phyloP scores from a whole-genome alignment of 2,329 filamentous ascomycete genomes.

The Trichoderma simmonsii region DNA sequence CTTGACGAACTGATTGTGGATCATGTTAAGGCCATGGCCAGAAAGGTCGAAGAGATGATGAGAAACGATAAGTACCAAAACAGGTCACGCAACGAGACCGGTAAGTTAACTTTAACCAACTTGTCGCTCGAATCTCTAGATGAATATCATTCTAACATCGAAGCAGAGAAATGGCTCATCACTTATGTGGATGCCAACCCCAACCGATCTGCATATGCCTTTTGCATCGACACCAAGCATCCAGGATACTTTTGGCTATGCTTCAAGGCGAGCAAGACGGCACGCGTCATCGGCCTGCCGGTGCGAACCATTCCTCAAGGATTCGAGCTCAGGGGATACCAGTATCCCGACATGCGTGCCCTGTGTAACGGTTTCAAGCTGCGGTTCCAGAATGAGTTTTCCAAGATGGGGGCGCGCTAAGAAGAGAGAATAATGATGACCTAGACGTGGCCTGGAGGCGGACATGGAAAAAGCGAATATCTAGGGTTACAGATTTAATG shows the following conservation, averaged over 20 bases:
- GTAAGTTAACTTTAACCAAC: slow-evolving; percentile 55
- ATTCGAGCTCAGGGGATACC: slow-evolving; percentile 83
- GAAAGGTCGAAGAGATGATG: slow-evolving; percentile 96
- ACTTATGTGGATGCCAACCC: slow-evolving; percentile 97
- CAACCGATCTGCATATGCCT: slow-evolving; percentile 87
- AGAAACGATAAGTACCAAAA: slow-evolving; percentile 90
- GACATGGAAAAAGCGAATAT: slow-evolving; percentile 16
- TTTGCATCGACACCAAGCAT: slow-evolving; percentile 89
- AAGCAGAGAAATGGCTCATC: slow-evolving; percentile 84
- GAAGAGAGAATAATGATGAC: background rate
- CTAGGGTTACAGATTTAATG: slow-evolving; percentile 19
- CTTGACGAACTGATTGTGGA: slow-evolving; percentile 95
- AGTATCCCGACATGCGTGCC: slow-evolving; percentile 92
- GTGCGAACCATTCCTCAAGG: slow-evolving; percentile 91
- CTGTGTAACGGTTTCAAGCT: slow-evolving; percentile 97
- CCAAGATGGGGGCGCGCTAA: slow-evolving; percentile 51
- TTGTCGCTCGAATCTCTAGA: background rate
- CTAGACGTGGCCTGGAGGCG: background rate
- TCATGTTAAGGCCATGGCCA: slow-evolving; percentile 95
- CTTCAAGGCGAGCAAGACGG: slow-evolving; percentile 84
- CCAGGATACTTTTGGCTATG: slow-evolving; percentile 94
- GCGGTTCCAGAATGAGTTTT: slow-evolving; percentile 64
- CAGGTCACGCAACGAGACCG: slow-evolving; percentile 74
- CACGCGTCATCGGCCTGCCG: slow-evolving; percentile 72
- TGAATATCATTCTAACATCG: slow-evolving; percentile 22